Evolutionary conservation across 1,139 yeast species (phyloP), one percentile per base, ranked within the genome.

Genomic region (Debaryomycetaceae sp.): DNA sequence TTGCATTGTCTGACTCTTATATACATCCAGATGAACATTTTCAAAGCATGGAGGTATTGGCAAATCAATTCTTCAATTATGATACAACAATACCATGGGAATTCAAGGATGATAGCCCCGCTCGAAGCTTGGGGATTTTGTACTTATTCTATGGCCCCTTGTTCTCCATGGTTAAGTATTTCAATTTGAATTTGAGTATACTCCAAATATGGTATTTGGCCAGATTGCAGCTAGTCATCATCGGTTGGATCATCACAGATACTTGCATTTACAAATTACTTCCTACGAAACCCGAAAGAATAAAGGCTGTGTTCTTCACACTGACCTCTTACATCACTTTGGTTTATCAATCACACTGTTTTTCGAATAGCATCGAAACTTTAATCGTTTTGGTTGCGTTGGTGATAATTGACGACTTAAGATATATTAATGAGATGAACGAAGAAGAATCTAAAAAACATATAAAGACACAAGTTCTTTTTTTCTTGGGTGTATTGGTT

Each of bases 11-110:
- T 37, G 75, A 85, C 33, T 87, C 97, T 1, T 94, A 94, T 57
- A 82, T 94, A 37, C 99, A 94, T 52, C 98, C 98, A 0, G 99
- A 94, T 67, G 99, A 94, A 63, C 96, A 91, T 59, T 87, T 88
- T 58, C 99, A 94, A 59, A 79, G 84, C 17, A 75, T 94, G 28
- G 95, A 89, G 56, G 82, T 87, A 0, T 56, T 92, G 15, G 72
- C 83, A 5, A 61, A 65, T 49, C 59, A 62, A 30, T 58, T 80
- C 26, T 68, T 76, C 39, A 76, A 75, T 5, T 77, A 70, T 63
- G 63, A 73, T 31, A 75, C 80, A 2, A 72, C 77, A 19, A 56
- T 75, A 2, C 89, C 98, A 0, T 94, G 98, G 99, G 99, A 94
- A 57, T 92, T 87, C 58, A 56, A 70, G 1, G 52, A 66, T 0